Conservation (phyloP, 139 green algal genomes). For the Closterium sp. region DNA sequence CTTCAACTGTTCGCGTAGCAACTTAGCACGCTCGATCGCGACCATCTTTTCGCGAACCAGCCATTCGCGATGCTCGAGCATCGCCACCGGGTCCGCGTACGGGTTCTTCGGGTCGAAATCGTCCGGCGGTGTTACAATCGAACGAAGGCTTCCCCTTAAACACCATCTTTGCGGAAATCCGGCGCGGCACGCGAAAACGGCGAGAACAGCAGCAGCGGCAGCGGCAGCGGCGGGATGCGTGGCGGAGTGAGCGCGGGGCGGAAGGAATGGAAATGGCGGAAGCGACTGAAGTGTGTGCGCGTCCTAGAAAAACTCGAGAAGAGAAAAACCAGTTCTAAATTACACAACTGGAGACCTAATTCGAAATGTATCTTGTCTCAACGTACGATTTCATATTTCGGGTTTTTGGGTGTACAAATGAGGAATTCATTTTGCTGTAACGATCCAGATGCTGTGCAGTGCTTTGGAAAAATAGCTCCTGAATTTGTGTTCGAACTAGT, state of each 20-base stretch:
- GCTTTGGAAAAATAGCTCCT: too few relatives aligned
- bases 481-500: background rate
- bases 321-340: too few relatives aligned
- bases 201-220: background rate
- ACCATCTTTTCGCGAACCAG: conserved; percentile 52
- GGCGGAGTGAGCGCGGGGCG: background rate
- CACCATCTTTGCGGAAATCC: conserved; percentile 17
- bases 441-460: too few relatives aligned
- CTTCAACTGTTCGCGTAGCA: conserved; percentile 48
- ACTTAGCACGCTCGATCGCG: conserved; percentile 47
- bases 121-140: conserved; percentile 41
- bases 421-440: too few relatives aligned
- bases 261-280: background rate
- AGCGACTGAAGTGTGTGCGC: background rate
- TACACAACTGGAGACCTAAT: too few relatives aligned
- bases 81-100: conserved; percentile 43
- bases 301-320: too few relatives aligned
- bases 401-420: too few relatives aligned
- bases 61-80: conserved; percentile 52
- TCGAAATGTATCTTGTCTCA: too few relatives aligned
- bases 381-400: too few relatives aligned
- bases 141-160: conserved; percentile 36
- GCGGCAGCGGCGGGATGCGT: background rate
- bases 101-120: conserved; percentile 33
- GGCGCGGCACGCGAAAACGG: too few relatives aligned